These are phyloP conservation scores for Russula dissimulans DNA, from an alignment of 768 basidiomycete genomes.

Conservation along the genomic window DNA sequence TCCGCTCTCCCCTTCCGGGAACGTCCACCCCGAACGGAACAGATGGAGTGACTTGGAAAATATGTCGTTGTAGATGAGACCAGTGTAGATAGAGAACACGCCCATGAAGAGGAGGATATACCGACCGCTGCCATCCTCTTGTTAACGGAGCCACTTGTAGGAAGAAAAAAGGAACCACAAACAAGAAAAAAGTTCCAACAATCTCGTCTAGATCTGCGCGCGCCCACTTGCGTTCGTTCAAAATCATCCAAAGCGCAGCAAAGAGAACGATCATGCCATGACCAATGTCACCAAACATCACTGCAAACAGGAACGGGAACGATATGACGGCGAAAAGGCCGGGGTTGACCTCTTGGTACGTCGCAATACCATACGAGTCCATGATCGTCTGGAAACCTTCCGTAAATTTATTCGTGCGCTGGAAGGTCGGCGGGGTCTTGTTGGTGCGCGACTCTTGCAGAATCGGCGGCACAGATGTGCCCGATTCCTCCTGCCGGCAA, in stretches of 20 bases:
- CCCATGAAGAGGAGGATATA: conserved; percentile 99
- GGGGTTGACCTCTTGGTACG: conserved; percentile 95
- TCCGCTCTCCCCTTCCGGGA: conserved; percentile 37
- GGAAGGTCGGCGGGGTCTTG: conserved; percentile 93
- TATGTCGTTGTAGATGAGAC: conserved; percentile 97
- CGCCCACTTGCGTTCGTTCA: conserved; percentile 71
- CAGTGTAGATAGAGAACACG: conserved; percentile 92
- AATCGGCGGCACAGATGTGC: conserved; percentile 86
- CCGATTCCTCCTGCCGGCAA: conserved; percentile 63
- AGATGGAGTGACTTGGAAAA: conserved; percentile 89
- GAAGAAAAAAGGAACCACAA: conserved; percentile 28
- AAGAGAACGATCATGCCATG: conserved; percentile 80
- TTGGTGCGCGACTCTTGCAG: conserved; percentile 81
- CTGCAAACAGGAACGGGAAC: conserved; percentile 97
- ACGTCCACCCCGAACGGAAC: conserved; percentile 84
- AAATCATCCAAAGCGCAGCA: conserved; percentile 76
- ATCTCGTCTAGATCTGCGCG: conserved; percentile 79
- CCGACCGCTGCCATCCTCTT: conserved; percentile 57
- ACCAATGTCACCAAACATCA: conserved; percentile 99
- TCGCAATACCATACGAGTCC: conserved; percentile 92
- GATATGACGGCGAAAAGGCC: conserved; percentile 87
- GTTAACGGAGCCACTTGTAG: conserved; percentile 17
- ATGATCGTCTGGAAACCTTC: conserved; percentile 97
- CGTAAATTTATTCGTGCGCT: conserved; percentile 92
- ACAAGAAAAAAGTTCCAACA: conserved; percentile 86